Evolutionary conservation across 805 yeast species (phyloP).

Genomic region (Ogataea ganodermae): DNA sequence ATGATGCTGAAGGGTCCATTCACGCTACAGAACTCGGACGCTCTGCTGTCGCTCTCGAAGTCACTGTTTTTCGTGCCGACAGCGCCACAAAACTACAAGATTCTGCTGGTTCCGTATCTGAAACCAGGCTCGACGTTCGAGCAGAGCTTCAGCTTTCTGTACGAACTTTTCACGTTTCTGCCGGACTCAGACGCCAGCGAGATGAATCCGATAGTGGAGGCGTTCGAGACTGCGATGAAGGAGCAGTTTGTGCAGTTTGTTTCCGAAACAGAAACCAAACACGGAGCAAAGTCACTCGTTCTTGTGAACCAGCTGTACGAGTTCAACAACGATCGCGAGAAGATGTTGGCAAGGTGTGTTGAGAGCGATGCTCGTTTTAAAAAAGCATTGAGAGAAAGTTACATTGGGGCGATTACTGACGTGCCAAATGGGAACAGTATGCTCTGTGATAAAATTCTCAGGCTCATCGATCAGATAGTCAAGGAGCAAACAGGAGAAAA

Average conservation of each 20-base stretch:
- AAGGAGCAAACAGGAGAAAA: constrained; percentile 1
- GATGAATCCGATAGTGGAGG: not conserved
- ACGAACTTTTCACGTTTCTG: not conserved
- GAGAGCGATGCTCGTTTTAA: constrained; percentile 2
- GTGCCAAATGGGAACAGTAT: constrained; percentile 9
- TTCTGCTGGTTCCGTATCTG: not conserved
- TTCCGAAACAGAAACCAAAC: not conserved
- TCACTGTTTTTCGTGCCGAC: not conserved
- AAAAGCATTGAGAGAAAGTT: constrained; percentile 3
- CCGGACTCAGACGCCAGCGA: not conserved
- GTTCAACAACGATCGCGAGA: not conserved
- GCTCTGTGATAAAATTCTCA: constrained; percentile 17
- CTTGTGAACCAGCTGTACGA: not conserved
- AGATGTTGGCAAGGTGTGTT: constrained; percentile 2
- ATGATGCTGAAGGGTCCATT: not conserved
- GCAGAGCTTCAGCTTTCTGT: not conserved
- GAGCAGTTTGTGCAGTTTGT: not conserved
- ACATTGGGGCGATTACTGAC: constrained; percentile 2
- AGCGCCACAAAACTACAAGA: not conserved
- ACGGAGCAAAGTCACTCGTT: not conserved
- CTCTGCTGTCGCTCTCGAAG: not conserved
- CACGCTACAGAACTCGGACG: not conserved
- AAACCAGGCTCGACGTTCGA: not conserved
- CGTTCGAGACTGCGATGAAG: constrained; percentile 1
- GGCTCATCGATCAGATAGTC: constrained; percentile 14